Evolutionary conservation across 371 early-diverging fungal species (phyloP).

Genomic region (Haplosporangium sp.): DNA sequence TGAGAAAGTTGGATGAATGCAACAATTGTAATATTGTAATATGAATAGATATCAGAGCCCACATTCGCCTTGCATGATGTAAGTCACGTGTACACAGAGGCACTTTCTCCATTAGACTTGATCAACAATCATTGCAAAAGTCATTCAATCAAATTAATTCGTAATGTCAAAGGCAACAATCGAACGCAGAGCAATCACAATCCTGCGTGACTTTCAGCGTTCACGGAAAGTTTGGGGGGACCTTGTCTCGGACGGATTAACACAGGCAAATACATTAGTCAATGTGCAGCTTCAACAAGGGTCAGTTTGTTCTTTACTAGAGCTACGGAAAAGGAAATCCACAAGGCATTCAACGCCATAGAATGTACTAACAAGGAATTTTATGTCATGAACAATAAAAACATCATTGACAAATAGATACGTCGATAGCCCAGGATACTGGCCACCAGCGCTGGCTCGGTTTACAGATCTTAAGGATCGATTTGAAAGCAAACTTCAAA

Average conservation of each 20-base stretch:
- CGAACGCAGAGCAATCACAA: slow-evolving; percentile 33
- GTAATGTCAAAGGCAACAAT: slow-evolving; percentile 48
- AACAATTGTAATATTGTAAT: no score
- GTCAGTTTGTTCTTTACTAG: slow-evolving; percentile 8
- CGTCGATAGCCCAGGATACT: slow-evolving; percentile 45
- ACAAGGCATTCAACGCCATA: no score
- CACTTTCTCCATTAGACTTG: not conserved
- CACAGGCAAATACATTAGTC: slow-evolving; percentile 51
- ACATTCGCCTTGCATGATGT: not conserved
- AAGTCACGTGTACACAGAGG: no score
- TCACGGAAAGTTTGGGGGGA: slow-evolving; percentile 52
- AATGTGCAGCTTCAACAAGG: slow-evolving; percentile 55
- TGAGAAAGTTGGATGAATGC: no score
- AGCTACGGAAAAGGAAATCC: no score
- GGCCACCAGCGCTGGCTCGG: slow-evolving; percentile 44
- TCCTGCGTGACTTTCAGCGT: slow-evolving; percentile 43
- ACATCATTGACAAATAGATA: slow-evolving; percentile 9
- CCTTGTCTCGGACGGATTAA: slow-evolving; percentile 52
- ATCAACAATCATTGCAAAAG: not conserved
- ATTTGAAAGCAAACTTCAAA: slow-evolving; percentile 48
- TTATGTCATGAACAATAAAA: no score
- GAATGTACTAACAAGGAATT: no score
- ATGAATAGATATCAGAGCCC: not conserved
- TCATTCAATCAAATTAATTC: no score
- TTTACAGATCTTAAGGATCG: slow-evolving; percentile 52